A percentile compares a stretch with the other conserved stretches of the same genome.
These are phyloP conservation scores for Styphnolobium japonicum DNA, from an alignment of 306 rosid genomes.

Conservation along the genomic window DNA sequence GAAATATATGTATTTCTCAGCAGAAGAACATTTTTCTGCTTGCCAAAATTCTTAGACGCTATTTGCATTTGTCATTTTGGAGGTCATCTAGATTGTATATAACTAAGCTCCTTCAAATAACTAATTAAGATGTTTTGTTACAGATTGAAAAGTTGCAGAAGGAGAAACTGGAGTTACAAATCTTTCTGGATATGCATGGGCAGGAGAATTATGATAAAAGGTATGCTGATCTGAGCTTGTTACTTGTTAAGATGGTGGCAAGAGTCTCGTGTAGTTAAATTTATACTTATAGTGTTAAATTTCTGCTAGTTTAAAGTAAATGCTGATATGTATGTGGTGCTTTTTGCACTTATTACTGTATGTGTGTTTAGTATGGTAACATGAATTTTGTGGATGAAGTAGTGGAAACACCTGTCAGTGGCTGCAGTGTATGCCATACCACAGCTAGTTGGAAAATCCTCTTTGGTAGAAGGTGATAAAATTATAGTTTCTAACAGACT, in stretches of 20 bases:
- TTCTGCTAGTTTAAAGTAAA: neutral
- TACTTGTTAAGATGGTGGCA: conserved; percentile 9
- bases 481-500: neutral
- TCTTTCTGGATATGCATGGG: conserved; percentile 68
- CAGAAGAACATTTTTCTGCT: neutral
- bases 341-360: neutral
- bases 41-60: neutral
- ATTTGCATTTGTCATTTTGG: conserved; percentile 1
- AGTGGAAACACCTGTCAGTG: neutral
- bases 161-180: conserved; percentile 68
- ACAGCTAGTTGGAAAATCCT: neutral
- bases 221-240: conserved; percentile 34
- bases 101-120: conserved; percentile 21
- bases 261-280: neutral
- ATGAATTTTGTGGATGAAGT: neutral
- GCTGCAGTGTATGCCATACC: neutral
- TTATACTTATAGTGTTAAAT: neutral
- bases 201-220: conserved; percentile 72
- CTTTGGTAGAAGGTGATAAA: neutral
- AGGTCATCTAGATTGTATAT: neutral
- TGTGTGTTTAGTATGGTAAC: neutral
- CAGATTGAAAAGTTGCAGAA: conserved; percentile 79
- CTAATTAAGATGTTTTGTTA: conserved; percentile 26
- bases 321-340: neutral
- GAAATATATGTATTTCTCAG: neutral